Percentiles rank a stretch among this genome's conserved stretches.
phyloP scores from a whole-genome alignment of 768 basidiomycete genomes.

The Favolaschia claudopus region DNA sequence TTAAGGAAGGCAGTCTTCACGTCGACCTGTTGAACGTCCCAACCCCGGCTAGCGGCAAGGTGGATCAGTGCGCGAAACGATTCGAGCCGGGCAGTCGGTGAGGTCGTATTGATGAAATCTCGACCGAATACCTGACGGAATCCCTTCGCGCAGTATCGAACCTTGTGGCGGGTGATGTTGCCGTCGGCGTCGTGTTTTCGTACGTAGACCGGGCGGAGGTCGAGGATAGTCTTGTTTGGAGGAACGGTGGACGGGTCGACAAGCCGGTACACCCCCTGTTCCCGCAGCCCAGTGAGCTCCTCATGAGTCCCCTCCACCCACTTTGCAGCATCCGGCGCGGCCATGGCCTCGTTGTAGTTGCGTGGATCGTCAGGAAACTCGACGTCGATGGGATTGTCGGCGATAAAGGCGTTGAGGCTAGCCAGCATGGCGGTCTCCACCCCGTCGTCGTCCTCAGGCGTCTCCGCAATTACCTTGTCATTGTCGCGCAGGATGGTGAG shows the following conservation, averaged over 20 bases:
- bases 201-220: slow-evolving; percentile 36
- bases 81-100: slow-evolving; percentile 32
- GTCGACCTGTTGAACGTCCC: slow-evolving; percentile 40
- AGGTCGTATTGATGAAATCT: slow-evolving; percentile 34
- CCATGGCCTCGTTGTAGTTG: too few species aligned
- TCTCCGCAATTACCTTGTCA: too few species aligned
- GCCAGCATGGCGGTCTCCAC: too few species aligned
- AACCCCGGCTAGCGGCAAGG: slow-evolving; percentile 31
- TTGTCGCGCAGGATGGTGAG: too few species aligned
- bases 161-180: slow-evolving; percentile 39
- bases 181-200: slow-evolving; percentile 38
- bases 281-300: slow-evolving; percentile 35
- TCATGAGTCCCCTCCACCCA: slow-evolving; percentile 30
- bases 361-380: too few species aligned
- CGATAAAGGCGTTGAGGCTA: too few species aligned
- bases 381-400: too few species aligned
- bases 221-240: slow-evolving; percentile 36
- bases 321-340: slow-evolving; percentile 8
- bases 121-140: slow-evolving; percentile 36
- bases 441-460: too few species aligned
- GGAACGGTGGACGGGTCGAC: slow-evolving; percentile 28
- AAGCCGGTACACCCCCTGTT: slow-evolving; percentile 38
- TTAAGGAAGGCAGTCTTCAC: slow-evolving; percentile 36
- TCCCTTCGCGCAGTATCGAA: slow-evolving; percentile 40
- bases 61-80: slow-evolving; percentile 37